Evolutionary conservation across 2,329 filamentous ascomycete genomes (phyloP).

Genomic region (Trichoderma koningiopsis): DNA sequence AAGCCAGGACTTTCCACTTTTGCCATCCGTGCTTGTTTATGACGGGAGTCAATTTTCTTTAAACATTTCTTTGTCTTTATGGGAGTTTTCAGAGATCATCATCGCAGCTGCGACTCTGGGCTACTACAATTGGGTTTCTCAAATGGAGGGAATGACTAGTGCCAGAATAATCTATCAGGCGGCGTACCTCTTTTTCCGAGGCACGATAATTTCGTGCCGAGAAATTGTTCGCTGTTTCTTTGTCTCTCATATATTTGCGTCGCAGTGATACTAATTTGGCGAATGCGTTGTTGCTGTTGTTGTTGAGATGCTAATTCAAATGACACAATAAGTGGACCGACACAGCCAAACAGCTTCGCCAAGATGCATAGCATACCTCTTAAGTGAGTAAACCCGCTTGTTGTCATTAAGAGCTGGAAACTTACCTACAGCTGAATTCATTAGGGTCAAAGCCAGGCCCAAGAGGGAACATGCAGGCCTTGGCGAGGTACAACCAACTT

Average conservation of each 20-base stretch:
- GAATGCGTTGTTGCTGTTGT: neutral
- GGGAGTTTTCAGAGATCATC: slow-evolving; percentile 25
- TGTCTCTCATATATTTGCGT: neutral
- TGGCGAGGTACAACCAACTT: neutral
- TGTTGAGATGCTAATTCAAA: neutral
- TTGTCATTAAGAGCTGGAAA: neutral
- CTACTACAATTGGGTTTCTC: slow-evolving; percentile 25
- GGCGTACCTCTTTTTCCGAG: neutral
- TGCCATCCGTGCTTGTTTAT: slow-evolving; percentile 9
- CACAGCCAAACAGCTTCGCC: neutral
- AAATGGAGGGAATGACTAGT: slow-evolving; percentile 22
- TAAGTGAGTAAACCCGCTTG: neutral
- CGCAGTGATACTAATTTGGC: neutral
- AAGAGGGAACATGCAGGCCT: too few species aligned
- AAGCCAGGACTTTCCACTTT: slow-evolving; percentile 5
- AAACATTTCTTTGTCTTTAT: neutral
- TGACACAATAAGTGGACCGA: neutral
- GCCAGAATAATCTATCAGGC: slow-evolving; percentile 19
- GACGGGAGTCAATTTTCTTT: neutral
- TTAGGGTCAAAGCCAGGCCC: neutral
- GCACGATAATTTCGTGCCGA: neutral
- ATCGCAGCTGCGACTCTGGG: slow-evolving; percentile 17
- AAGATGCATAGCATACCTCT: neutral
- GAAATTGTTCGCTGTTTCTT: neutral
- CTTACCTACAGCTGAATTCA: neutral